phyloP scores from a whole-genome alignment of 805 yeast genomes.

The Teunomyces stri region DNA sequence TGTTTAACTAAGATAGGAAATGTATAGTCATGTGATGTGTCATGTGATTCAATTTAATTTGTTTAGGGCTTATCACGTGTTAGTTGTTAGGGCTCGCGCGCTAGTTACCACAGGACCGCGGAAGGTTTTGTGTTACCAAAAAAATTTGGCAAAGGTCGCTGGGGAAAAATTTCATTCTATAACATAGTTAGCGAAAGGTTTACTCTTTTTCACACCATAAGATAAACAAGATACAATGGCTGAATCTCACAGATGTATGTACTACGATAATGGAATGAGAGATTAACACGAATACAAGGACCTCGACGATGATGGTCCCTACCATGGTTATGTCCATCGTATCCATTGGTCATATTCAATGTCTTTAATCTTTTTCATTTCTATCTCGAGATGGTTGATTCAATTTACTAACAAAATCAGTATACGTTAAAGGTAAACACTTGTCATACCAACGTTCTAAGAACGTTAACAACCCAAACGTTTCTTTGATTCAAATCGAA shows the following conservation, averaged over 20 bases:
- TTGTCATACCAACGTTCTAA: constrained; percentile 99
- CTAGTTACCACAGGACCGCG: constrained; percentile 4
- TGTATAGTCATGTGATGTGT: background rate
- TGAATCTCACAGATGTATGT: constrained; percentile 98
- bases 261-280: constrained; percentile 7
- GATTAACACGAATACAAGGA: background rate
- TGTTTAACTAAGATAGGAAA: background rate
- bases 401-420: constrained; percentile 48
- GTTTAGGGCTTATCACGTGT: constrained; percentile 20
- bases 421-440: constrained; percentile 99
- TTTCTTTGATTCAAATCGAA: constrained; percentile 94
- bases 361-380: background rate
- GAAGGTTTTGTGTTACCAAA: constrained; percentile 1
- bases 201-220: constrained; percentile 8
- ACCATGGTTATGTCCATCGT: background rate
- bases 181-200: constrained; percentile 2
- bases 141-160: constrained; percentile 5
- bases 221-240: constrained; percentile 59
- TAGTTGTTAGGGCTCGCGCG: constrained; percentile 6
- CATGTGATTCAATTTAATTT: background rate
- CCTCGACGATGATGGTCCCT: too few species aligned
- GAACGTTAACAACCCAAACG: constrained; percentile 96
- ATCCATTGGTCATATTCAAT: background rate
- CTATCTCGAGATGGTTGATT: background rate
- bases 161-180: constrained; percentile 3